phyloP scores from a whole-genome alignment of 441 rosid genomes.

The Dalechampia spathulata region DNA sequence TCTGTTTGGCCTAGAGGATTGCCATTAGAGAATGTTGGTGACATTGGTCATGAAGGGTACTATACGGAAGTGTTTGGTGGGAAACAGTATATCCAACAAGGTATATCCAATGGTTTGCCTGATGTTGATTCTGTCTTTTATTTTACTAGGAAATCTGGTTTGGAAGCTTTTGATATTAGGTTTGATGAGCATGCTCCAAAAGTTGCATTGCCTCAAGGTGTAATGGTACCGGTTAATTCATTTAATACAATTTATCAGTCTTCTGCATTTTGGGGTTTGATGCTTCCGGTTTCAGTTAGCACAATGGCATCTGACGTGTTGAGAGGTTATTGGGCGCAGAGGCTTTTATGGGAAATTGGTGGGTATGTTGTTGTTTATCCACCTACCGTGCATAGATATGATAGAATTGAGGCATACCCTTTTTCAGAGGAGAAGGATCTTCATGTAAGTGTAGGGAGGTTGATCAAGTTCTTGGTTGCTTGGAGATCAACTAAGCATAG shows the following conservation, averaged over 20 bases:
- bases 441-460: slow-evolving; percentile 85
- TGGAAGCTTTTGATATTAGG: slow-evolving; percentile 74
- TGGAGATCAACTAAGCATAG: slow-evolving; percentile 85
- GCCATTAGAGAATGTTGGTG: slow-evolving; percentile 87
- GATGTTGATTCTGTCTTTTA: slow-evolving; percentile 96
- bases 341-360: slow-evolving; percentile 93
- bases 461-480: slow-evolving; percentile 62
- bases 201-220: slow-evolving; percentile 86
- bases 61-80: slow-evolving; percentile 87
- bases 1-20: slow-evolving; percentile 95
- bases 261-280: slow-evolving; percentile 85
- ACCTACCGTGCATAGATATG: slow-evolving; percentile 73
- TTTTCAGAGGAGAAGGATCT: slow-evolving; percentile 95
- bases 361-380: slow-evolving; percentile 82
- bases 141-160: slow-evolving; percentile 60
- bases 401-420: slow-evolving; percentile 76
- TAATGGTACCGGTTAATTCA: slow-evolving; percentile 81
- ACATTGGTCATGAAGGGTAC: slow-evolving; percentile 68
- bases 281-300: slow-evolving; percentile 91
- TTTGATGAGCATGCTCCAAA: slow-evolving; percentile 82
- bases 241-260: slow-evolving; percentile 83
- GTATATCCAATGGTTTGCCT: slow-evolving; percentile 83
- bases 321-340: slow-evolving; percentile 92
- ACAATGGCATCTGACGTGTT: slow-evolving; percentile 89
- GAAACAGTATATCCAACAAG: slow-evolving; percentile 87